phyloP scores from a whole-genome alignment of 371 early-diverging fungal species.

The Apophysomyces sp. region DNA sequence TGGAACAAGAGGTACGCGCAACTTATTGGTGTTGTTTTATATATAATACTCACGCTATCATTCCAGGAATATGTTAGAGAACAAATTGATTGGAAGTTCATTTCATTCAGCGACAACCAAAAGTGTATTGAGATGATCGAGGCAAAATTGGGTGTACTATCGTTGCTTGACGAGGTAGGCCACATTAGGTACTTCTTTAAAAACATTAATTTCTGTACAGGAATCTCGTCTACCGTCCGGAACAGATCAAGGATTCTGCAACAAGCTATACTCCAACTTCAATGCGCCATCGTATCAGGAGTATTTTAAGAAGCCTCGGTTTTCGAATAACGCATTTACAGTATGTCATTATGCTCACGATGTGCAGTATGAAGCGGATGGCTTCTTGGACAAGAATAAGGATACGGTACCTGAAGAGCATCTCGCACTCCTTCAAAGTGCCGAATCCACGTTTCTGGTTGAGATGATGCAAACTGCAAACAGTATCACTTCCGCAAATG shows the following conservation, averaged over 20 bases:
- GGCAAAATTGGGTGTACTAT: slow-evolving; percentile 92
- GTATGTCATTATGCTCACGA: slow-evolving; percentile 92
- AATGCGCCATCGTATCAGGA: slow-evolving; percentile 64
- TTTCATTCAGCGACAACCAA: slow-evolving; percentile 98
- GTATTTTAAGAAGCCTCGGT: slow-evolving; percentile 93
- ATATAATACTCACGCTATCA: background rate
- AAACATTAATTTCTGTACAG: slow-evolving; percentile 10
- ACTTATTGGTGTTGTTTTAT: background rate
- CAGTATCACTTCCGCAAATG: slow-evolving; percentile 8
- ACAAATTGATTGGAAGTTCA: slow-evolving; percentile 88
- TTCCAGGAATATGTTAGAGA: slow-evolving; percentile 84
- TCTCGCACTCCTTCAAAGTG: slow-evolving; percentile 65
- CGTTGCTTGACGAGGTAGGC: slow-evolving; percentile 91
- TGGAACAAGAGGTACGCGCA: slow-evolving; percentile 79
- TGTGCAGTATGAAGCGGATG: slow-evolving; percentile 89
- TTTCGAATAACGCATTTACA: slow-evolving; percentile 80
- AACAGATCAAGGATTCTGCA: slow-evolving; percentile 78
- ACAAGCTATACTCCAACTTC: slow-evolving; percentile 84
- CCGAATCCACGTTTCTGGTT: slow-evolving; percentile 73
- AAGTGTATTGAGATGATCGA: slow-evolving; percentile 99
- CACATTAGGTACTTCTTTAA: background rate
- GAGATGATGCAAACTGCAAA: slow-evolving; percentile 62
- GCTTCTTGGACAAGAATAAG: slow-evolving; percentile 98
- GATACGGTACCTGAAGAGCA: slow-evolving; percentile 97
- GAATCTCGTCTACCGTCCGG: slow-evolving; percentile 92